Evolutionary conservation across 768 basidiomycete genomes (phyloP), one percentile per base, ranked within the genome.

Genomic region (Rhodotorula taiwanensis): DNA sequence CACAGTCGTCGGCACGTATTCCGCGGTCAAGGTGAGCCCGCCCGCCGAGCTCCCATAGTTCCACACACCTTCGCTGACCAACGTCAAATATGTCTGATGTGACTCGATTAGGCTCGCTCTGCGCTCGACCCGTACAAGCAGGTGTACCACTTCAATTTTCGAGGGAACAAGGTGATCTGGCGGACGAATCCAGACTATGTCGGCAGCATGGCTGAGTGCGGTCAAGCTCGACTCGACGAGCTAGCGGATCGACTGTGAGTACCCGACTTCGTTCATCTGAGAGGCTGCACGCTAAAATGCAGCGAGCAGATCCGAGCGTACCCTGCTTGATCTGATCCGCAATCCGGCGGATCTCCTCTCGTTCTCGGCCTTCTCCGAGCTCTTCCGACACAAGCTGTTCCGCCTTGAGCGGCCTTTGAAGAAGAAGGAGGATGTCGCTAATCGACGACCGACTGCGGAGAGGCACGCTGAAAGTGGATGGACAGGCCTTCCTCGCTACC

Each of bases 121-220:
- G 83, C 80, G 58, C 80, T 82, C 68, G 94, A 98, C 75, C 74
- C 85, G 25, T 88, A 93, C 77, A 94, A 90, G 74, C 86, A 89
- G 70, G 76, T 85, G 14, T 77, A 89, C 60, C 81, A 83, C 63
- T 77, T 94, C 70, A 85, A 79, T 66, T 88, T 97, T 70, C 79
- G 83, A 41, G 78, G 82, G 57, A 81, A 83, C 11, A 78, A 83
- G 3, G 75, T 91, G 25, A 82, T 82, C 60, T 81, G 84, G 62
- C 81, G 85, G 30, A 83, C 86, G 52, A 95, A 95, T 70, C 83
- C 85, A 31, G 82, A 84, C 64, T 92, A 85, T 75, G 80, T 81
- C 20, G 83, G 81, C 44, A 75, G 83, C 13, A 86, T 93, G 83
- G 73, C 80, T 7, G 77, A 79, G 6, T 79, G 84, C 14, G 94